Evolutionary conservation across 768 basidiomycete genomes (phyloP), one percentile per base, ranked within the genome.

Genomic region (Boletus fagicola): DNA sequence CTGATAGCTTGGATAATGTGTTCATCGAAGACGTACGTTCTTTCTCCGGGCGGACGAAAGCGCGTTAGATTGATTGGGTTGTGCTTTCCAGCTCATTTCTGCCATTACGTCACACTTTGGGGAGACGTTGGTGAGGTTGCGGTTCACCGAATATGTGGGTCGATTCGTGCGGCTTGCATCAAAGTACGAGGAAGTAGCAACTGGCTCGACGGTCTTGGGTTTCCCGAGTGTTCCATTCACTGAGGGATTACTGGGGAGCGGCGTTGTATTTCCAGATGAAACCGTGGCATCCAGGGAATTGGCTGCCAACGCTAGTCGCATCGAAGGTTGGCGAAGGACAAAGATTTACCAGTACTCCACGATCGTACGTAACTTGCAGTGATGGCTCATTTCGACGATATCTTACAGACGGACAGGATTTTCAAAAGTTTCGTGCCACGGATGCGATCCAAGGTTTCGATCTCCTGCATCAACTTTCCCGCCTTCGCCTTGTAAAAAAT

Each of bases 81-180:
- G 46, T 18, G 2, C 12, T n/a, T 47, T 53, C 10, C 18, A 62
- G 95, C 85, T 98, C 59, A 80, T 87, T 39, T 74, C 87, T 9
- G 90, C 94, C 18, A 95, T 98, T 40, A 83, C 87, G n/a, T 86
- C 88, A 51, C 96, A 97, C 65, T 94, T 89, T 67, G 94, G 95
- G 30, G 97, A 98, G 74, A 78, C 83, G 40, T 77, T 92, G 59
- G 92, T 99, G 10, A 87, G 95, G 11, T 81, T 88, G 64, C 83
- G 94, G 28, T 94, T 98, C 68, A 84, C 88, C 13, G 96, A 98
- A 68, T 98, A 96, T 69, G 85, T 91, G 0, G 72, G 73, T 42
- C 85, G 95, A 2, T 98, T 99, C 69, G 86, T 97, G 35, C 83
- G 93, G 22, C 77, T 98, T 35, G 91, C 96, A 3, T 88, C 94